Evolutionary conservation across 2,329 filamentous ascomycete species (phyloP).

Genomic region (Kalaharituber pfeilii): DNA sequence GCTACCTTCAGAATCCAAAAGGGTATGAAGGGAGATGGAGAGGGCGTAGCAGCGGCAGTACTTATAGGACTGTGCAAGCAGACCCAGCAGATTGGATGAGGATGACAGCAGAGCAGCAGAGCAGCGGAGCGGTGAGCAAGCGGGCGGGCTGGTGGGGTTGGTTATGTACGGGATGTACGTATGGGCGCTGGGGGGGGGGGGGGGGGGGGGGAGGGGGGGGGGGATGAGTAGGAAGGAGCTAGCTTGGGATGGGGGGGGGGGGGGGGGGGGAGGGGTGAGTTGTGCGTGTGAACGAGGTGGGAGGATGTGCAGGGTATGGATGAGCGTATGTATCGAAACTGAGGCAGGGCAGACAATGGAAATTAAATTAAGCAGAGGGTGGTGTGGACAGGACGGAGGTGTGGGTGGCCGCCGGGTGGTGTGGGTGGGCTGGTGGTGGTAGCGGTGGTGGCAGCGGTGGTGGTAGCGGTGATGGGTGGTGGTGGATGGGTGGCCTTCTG

Average conservation of each 20-base stretch:
- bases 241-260: not conserved
- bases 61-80: not conserved
- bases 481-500: not conserved
- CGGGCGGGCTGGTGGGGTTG: not conserved
- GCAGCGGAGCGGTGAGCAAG: not conserved
- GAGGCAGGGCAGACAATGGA: not conserved
- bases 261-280: not conserved
- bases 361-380: not conserved
- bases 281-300: not conserved
- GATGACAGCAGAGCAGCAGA: not conserved
- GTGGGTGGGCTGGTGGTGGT: not conserved
- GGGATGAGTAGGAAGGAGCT: not conserved
- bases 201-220: not conserved
- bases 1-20: not conserved
- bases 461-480: not conserved
- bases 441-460: not conserved
- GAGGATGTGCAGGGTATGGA: not conserved
- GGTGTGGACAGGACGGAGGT: not conserved
- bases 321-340: not conserved
- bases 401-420: not conserved
- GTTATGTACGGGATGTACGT: not conserved
- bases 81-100: not conserved
- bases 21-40: not conserved
- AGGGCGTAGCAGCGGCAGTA: not conserved
- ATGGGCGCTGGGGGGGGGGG: not conserved